Evolutionary conservation across 1,284 basidiomycete species (phyloP).

Genomic region (Ganoderma boninense): DNA sequence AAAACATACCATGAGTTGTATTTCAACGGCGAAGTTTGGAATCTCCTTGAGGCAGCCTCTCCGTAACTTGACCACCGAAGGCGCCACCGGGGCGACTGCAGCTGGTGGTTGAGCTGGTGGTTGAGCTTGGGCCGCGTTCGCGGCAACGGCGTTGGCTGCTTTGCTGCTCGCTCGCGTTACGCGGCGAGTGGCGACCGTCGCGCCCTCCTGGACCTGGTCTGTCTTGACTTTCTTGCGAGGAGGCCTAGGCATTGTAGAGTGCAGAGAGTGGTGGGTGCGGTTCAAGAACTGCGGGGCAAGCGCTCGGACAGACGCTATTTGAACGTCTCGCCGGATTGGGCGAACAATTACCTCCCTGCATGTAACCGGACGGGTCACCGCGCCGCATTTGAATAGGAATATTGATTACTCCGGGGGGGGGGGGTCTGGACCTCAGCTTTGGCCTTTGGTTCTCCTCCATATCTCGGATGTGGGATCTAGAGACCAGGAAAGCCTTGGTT

Average conservation of each 20-base stretch:
- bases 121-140: neutral
- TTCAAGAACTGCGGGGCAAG: neutral
- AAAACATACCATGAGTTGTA: constrained; percentile 10
- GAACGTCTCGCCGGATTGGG: neutral
- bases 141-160: neutral
- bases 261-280: neutral
- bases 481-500: no score
- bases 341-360: neutral
- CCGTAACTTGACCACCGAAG: neutral
- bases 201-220: neutral
- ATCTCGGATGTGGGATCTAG: no score
- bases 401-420: no score
- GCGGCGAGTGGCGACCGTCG: neutral
- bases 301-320: neutral
- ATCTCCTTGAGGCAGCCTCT: constrained; percentile 12
- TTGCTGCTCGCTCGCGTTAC: neutral
- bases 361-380: no score
- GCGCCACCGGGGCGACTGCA: neutral
- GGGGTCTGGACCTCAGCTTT: no score
- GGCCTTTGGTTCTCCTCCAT: no score
- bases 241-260: neutral
- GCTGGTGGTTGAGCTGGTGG: neutral
- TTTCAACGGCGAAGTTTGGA: constrained; percentile 11
- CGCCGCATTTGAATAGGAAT: no score
- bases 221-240: neutral